A percentile compares a stretch with the other conserved stretches of the same genome.
phyloP scores from a whole-genome alignment of 257 asterid genomes.

The Jasminum sambac region DNA sequence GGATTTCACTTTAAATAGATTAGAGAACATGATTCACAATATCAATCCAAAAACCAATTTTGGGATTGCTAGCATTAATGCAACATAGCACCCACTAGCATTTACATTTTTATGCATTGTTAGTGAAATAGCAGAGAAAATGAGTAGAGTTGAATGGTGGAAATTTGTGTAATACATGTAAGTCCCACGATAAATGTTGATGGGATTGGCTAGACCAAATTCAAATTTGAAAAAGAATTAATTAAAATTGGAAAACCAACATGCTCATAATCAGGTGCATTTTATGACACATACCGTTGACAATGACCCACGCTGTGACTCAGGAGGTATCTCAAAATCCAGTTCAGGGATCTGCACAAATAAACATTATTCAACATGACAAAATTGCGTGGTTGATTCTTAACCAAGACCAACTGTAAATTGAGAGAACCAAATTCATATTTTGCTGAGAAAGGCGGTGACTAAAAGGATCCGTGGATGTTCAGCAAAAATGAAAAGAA shows the following conservation, averaged over 20 bases:
- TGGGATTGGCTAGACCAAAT: too few relatives aligned
- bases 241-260: too few relatives aligned
- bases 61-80: background rate
- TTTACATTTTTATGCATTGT: too few relatives aligned
- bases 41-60: background rate
- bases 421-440: background rate
- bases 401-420: background rate
- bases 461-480: background rate
- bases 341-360: constrained; percentile 83
- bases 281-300: constrained; percentile 63
- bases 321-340: constrained; percentile 95
- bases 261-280: too few relatives aligned
- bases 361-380: constrained; percentile 10
- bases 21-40: background rate
- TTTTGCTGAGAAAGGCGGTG: background rate
- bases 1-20: background rate
- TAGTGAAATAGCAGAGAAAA: too few relatives aligned
- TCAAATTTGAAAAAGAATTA: too few relatives aligned
- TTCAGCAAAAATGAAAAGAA: constrained; percentile 3
- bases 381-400: background rate
- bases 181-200: too few relatives aligned
- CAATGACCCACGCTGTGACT: constrained; percentile 95
- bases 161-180: too few relatives aligned
- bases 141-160: too few relatives aligned
- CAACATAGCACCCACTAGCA: too few relatives aligned